Evolutionary conservation across 2,329 filamentous ascomycete genomes (phyloP), one percentile per base, ranked within the genome.

Genomic region (Lachnellula arida): DNA sequence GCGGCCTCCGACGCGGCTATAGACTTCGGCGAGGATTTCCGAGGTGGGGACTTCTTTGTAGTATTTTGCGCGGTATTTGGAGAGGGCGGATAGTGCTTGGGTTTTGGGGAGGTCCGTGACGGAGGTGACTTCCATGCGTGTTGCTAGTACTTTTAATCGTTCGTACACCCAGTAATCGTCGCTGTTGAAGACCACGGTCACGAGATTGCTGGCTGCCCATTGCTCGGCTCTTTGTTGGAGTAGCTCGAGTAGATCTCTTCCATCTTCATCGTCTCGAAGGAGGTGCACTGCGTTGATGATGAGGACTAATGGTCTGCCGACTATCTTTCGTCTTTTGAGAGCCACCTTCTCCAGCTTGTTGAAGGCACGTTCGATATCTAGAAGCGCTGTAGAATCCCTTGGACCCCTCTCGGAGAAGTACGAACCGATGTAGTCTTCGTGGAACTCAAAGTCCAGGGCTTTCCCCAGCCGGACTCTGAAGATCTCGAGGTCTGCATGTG

Each of bases 91-190:
- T 58, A 96, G 81, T 4, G 94, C 92, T 65, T 88, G 84, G 11
- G 76, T 71, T 70, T 92, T 96, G 51, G 88, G 84, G 6, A 99
- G 77, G 71, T 99, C 94, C 4, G 82, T 80, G 43, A 99, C 86
- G 8, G 91, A 85, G 39, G 96, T 86, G 4, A 99, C 88, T 68
- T 97, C 92, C 90, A 99, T 96, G 46, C 94, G 85, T 2, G 92
- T 96, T 3, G 91, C 90, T 57, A 96, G 87, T 70, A 90, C 87
- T 77, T 97, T 97, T 51, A 99, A 76, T 14, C 92, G 83, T 72
- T 99, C 94, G 67, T 97, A 97, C 0, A 99, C 89, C 94, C 94
- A 99, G 74, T 96, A 99, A 70, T 97, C 94, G 72, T 99, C 94
- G 53, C 86, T 92, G 73, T 97, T 97, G 75, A 99, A 91, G 35